Conservation (phyloP, 306 rosid species). For the Corylus americana region DNA sequence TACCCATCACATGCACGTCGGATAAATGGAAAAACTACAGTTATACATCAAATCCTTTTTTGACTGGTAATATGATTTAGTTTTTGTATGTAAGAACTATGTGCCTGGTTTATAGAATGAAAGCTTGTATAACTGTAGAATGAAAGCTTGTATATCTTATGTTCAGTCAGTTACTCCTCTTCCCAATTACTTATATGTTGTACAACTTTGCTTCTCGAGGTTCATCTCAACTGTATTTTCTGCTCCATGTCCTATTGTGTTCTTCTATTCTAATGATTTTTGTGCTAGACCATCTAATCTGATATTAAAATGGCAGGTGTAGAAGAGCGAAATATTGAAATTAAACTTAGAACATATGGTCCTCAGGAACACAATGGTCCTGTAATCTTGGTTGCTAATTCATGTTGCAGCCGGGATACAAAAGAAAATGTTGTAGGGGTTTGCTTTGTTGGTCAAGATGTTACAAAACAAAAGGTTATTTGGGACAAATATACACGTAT, state of each 20-base stretch:
- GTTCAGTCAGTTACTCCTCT: neutral
- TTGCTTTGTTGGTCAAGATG: slow-evolving; percentile 45
- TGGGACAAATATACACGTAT: slow-evolving; percentile 44
- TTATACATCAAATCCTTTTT: neutral
- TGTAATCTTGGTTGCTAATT: slow-evolving; percentile 40
- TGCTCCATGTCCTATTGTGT: neutral
- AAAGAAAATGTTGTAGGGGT: slow-evolving; percentile 40
- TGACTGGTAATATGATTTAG: neutral
- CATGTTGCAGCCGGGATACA: slow-evolving; percentile 46
- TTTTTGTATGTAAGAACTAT: neutral
- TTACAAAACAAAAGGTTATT: slow-evolving; percentile 34
- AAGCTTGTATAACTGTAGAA: neutral
- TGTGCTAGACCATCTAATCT: neutral
- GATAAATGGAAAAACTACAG: neutral
- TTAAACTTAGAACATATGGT: slow-evolving; percentile 43
- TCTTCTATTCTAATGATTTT: neutral
- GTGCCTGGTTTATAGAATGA: neutral
- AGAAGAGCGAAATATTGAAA: slow-evolving; percentile 41
- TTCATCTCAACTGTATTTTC: neutral
- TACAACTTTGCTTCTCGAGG: neutral
- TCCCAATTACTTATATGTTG: neutral
- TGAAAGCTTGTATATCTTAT: neutral
- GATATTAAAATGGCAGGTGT: slow-evolving; percentile 29
- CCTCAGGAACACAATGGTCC: slow-evolving; percentile 26
- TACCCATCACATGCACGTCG: neutral